These are phyloP conservation scores for Penicillium cataractarum DNA, from an alignment of 495 filamentous ascomycete genomes.

Conservation along the genomic window DNA sequence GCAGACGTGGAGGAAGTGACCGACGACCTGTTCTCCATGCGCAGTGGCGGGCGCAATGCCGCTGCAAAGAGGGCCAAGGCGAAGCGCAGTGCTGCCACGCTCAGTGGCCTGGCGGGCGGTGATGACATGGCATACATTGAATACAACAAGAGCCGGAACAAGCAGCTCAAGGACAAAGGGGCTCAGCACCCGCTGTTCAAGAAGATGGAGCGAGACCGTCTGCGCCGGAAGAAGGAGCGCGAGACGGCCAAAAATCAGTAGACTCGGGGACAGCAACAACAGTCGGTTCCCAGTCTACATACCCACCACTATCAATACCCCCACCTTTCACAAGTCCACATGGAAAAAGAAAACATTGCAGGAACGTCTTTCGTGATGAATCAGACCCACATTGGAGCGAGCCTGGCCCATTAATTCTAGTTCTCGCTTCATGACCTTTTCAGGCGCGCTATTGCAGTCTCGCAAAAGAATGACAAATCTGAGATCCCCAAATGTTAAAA, in stretches of 20 bases:
- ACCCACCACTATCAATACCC: no score
- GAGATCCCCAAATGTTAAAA: background rate
- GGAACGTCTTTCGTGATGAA: no score
- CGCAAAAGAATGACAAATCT: background rate
- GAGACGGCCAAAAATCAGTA: slow-evolving; percentile 18
- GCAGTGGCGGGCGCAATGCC: slow-evolving; percentile 42
- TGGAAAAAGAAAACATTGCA: no score
- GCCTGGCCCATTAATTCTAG: no score
- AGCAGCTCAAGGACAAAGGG: slow-evolving; percentile 76
- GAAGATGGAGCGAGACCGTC: slow-evolving; percentile 78
- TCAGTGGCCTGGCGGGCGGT: slow-evolving; percentile 84
- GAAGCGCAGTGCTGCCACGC: slow-evolving; percentile 78
- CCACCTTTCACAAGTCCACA: background rate
- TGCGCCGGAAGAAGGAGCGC: slow-evolving; percentile 60
- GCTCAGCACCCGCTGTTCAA: slow-evolving; percentile 70
- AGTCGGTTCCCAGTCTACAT: no score
- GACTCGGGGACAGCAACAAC: background rate
- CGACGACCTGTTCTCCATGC: slow-evolving; percentile 81
- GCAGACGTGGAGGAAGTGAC: slow-evolving; percentile 76
- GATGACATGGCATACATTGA: slow-evolving; percentile 98
- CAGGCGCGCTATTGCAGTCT: background rate
- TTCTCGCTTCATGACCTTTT: background rate
- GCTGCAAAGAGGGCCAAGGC: slow-evolving; percentile 54
- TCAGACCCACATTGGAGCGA: no score
- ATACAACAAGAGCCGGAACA: slow-evolving; percentile 74